Conservation (phyloP, 2,329 filamentous ascomycete genomes). For the Ceratocystis lukuohia region DNA sequence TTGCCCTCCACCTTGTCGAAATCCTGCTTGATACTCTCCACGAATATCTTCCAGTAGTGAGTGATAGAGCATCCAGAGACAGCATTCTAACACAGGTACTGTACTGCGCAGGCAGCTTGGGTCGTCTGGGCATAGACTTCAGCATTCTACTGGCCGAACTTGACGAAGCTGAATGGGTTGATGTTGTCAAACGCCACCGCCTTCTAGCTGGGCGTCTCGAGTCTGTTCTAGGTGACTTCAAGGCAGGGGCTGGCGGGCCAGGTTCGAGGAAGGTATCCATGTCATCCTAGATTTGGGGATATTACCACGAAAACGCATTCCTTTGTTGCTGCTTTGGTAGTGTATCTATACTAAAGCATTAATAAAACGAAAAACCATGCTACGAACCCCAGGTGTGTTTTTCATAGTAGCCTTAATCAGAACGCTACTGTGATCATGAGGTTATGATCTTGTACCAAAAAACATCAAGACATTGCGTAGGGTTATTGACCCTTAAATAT, state of each 20-base stretch:
- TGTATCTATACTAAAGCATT: not conserved
- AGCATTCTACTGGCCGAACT: conserved; percentile 53
- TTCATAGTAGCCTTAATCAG: too few relatives aligned
- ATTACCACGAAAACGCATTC: not conserved
- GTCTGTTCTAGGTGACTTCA: conserved; percentile 46
- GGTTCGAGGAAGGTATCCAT: conserved; percentile 14
- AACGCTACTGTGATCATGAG: too few relatives aligned
- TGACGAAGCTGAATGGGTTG: conserved; percentile 60
- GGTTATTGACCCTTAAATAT: too few relatives aligned
- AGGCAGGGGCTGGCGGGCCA: conserved; percentile 21
- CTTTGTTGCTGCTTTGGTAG: not conserved
- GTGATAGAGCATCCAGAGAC: conserved; percentile 66
- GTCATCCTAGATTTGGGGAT: not conserved
- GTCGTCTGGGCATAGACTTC: conserved; percentile 83
- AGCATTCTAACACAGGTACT: conserved; percentile 84
- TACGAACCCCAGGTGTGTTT: not conserved
- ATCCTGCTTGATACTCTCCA: conserved; percentile 66
- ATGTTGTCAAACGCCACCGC: conserved; percentile 77
- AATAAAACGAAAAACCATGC: not conserved
- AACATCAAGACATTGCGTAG: too few relatives aligned
- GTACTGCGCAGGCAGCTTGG: conserved; percentile 84
- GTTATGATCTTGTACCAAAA: too few relatives aligned
- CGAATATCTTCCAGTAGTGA: conserved; percentile 66
- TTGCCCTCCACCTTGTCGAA: conserved; percentile 69
- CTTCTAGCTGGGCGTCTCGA: conserved; percentile 69